A percentile compares a stretch with the other conserved stretches of the same genome.
phyloP scores from a whole-genome alignment of 495 filamentous ascomycete genomes.

The Haplographium delicatum region DNA sequence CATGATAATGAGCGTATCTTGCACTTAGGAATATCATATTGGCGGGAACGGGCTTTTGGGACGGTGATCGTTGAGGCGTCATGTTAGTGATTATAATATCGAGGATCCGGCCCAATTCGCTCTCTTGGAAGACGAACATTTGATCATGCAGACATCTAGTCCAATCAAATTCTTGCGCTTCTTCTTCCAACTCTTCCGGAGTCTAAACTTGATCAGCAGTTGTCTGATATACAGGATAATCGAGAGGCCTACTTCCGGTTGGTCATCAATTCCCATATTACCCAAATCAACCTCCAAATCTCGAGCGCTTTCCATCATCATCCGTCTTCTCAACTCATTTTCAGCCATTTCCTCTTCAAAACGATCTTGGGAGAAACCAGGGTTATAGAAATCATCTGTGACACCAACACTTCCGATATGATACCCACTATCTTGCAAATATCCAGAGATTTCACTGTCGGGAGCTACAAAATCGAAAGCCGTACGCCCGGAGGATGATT shows the following conservation, averaged over 20 bases:
- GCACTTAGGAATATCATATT: slow-evolving; percentile 96
- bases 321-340: slow-evolving; percentile 88
- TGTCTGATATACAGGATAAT: slow-evolving; percentile 4
- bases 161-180: slow-evolving; percentile 97
- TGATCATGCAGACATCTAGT: slow-evolving; percentile 92
- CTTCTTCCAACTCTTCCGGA: slow-evolving; percentile 78
- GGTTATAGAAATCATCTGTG: slow-evolving; percentile 93
- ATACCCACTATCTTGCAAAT: slow-evolving; percentile 90
- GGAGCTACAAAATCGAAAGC: slow-evolving; percentile 93
- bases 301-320: slow-evolving; percentile 99
- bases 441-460: slow-evolving; percentile 93
- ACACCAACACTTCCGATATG: slow-evolving; percentile 80
- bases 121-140: slow-evolving; percentile 99
- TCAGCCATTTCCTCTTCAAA: slow-evolving; percentile 98
- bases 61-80: slow-evolving; percentile 90
- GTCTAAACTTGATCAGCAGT: slow-evolving; percentile 44
- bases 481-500: slow-evolving; percentile 89
- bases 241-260: slow-evolving; percentile 67
- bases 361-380: slow-evolving; percentile 83
- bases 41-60: slow-evolving; percentile 94
- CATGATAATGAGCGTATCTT: slow-evolving; percentile 94
- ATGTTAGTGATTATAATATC: slow-evolving; percentile 97
- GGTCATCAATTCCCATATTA: slow-evolving; percentile 92
- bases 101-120: slow-evolving; percentile 81
- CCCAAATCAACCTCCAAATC: slow-evolving; percentile 96